Base-by-base conservation (phyloP, 75 land plant genomes). In the Pinus taeda region DNA sequence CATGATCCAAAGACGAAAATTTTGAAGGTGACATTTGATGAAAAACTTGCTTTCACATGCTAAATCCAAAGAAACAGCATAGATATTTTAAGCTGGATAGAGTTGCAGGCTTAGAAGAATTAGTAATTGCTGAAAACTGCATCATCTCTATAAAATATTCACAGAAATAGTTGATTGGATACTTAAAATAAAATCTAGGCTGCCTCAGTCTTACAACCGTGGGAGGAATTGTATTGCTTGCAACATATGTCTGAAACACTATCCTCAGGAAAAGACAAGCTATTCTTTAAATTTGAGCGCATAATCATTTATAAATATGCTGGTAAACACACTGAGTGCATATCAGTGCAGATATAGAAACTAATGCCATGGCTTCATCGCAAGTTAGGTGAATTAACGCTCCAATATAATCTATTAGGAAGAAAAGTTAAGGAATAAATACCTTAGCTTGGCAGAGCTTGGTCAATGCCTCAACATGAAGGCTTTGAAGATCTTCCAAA, bases 361-460 rank as follows among this genome's bases (percentile, higher is more conserved):
- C 55, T 49, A 11, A 0, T 49, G 12, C 55, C 55, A 49, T 49
- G 12, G 11, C 55, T 49, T 49, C 9, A 9, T 49, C 55, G 12
- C 55, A 49, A 49, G 55, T 49, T 49, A 9, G 55, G 55, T 49
- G 55, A 49, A 49, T 49, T 49, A 49, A 9, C 12, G 2, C 55
- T 49, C 55, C 55, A 49, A 49, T 49, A 49, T 49, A 49, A 49
- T 49, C 12, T 49, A 49, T 49, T 49, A 49, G 55, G 13, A 49
- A 2, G 11, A 49, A 49, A 49, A 49, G 11, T 9, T 9, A 9
- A 49, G 12, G 55, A 1, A 49, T 9, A 49, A 49, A 49, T 49
- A 88, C 88, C 90, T 90, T 90, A 73, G 82, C 88, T 75, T 82
- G 86, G 60, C 80, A 85, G 12, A 90, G 83, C 65, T 84, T 90